A percentile compares a stretch with the other conserved stretches of the same genome.
These are phyloP conservation scores for Tricladium varicosporioides DNA, from an alignment of 2,329 filamentous ascomycete genomes.

Conservation along the genomic window DNA sequence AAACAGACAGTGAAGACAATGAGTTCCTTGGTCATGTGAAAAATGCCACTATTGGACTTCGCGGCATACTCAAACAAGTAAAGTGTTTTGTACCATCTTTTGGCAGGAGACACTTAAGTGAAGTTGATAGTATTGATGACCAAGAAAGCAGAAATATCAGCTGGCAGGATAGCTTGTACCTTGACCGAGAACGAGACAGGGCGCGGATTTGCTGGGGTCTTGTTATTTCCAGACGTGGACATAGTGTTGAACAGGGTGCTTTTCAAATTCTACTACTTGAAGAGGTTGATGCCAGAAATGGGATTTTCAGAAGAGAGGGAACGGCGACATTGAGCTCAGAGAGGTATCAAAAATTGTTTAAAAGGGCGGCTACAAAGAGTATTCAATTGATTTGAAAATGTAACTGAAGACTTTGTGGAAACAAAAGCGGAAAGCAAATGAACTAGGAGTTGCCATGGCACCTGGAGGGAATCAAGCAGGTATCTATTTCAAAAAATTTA, in stretches of 20 bases:
- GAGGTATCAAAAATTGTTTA: neutral
- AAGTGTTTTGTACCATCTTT: too few relatives aligned
- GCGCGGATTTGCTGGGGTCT: neutral
- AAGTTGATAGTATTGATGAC: neutral
- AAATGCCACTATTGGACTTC: neutral
- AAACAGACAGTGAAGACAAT: neutral
- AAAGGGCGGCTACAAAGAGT: neutral
- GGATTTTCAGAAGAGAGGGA: neutral
- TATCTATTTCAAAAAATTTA: too few relatives aligned
- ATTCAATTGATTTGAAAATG: neutral
- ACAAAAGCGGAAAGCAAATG: too few relatives aligned
- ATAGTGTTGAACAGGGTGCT: neutral
- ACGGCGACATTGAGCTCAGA: neutral
- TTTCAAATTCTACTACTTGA: neutral
- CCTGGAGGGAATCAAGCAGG: too few relatives aligned
- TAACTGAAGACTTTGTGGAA: too few relatives aligned
- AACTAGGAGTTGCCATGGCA: too few relatives aligned
- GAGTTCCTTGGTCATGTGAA: neutral
- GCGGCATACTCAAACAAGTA: neutral
- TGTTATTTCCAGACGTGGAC: neutral
- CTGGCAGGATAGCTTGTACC: neutral
- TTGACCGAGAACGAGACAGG: neutral
- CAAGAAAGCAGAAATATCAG: neutral
- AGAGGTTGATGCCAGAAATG: neutral
- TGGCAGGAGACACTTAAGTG: neutral